Percentiles rank a stretch among this genome's conserved stretches.
phyloP scores from a whole-genome alignment of 1,284 basidiomycete species.

The Entoloma clypeatum region DNA sequence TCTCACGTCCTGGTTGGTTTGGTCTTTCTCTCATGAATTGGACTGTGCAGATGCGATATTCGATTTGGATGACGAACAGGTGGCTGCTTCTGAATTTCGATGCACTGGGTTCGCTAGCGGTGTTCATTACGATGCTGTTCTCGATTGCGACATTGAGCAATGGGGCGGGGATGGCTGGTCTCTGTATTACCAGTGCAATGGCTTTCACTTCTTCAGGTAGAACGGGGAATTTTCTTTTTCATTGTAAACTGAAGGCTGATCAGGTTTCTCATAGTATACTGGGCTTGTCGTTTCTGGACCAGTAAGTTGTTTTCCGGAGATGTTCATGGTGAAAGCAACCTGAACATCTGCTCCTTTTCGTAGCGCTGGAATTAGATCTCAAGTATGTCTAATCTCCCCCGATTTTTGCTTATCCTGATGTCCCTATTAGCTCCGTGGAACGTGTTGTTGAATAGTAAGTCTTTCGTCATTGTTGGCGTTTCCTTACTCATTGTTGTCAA shows the following conservation, averaged over 20 bases:
- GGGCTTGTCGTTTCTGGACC: slow-evolving; percentile 63
- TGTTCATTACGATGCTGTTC: slow-evolving; percentile 74
- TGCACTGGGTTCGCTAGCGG: slow-evolving; percentile 55
- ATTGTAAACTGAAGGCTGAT: background rate
- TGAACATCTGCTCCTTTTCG: slow-evolving; percentile 31
- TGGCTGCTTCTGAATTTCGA: slow-evolving; percentile 80
- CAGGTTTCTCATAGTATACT: slow-evolving; percentile 49
- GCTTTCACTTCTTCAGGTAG: slow-evolving; percentile 40
- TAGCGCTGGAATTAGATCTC: slow-evolving; percentile 58
- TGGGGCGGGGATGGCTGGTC: slow-evolving; percentile 73
- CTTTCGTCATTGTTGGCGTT: background rate
- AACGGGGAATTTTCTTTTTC: slow-evolving; percentile 4
- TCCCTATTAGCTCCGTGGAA: slow-evolving; percentile 80
- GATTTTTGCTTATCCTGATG: too few relatives aligned
- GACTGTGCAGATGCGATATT: slow-evolving; percentile 70
- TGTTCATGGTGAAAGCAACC: slow-evolving; percentile 4
- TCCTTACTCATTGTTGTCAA: slow-evolving; percentile 12
- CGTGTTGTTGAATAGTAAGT: slow-evolving; percentile 78
- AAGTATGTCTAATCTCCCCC: slow-evolving; percentile 56
- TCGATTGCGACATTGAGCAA: slow-evolving; percentile 63
- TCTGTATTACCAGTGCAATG: slow-evolving; percentile 76
- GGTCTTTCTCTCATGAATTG: too few relatives aligned
- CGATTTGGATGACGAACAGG: slow-evolving; percentile 78
- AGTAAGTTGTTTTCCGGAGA: slow-evolving; percentile 21
- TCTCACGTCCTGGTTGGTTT: too few relatives aligned